A percentile compares a stretch with the other conserved stretches of the same genome.
Conservation (phyloP, 2,329 filamentous ascomycete species). For the Ceratocystis colombiana region DNA sequence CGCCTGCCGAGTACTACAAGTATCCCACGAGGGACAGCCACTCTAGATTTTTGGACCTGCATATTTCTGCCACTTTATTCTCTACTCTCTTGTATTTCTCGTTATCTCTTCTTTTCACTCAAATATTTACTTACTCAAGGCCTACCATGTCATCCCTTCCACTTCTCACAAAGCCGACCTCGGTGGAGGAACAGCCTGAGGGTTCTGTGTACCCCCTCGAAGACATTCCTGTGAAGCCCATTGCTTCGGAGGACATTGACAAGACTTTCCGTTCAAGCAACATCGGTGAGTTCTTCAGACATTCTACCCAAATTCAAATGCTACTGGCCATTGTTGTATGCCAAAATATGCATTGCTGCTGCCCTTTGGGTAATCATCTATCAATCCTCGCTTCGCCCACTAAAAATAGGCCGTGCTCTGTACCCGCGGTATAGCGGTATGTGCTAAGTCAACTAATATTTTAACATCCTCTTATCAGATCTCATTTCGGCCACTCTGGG, state of each 20-base stretch:
- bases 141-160: constrained; percentile 1
- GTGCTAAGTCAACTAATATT: background rate
- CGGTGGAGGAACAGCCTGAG: constrained; percentile 21
- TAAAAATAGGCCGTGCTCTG: background rate
- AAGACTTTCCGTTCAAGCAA: constrained; percentile 50
- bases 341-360: background rate
- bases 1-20: constrained; percentile 11
- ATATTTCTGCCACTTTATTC: background rate
- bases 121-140: background rate
- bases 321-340: background rate
- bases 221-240: constrained; percentile 39
- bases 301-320: background rate
- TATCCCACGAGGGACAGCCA: background rate
- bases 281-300: constrained; percentile 40
- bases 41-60: background rate
- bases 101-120: background rate
- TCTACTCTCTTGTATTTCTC: background rate
- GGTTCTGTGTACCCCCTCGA: constrained; percentile 46
- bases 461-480: constrained; percentile 36
- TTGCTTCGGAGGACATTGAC: constrained; percentile 49
- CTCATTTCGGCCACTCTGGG: constrained; percentile 51
- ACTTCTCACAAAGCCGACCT: constrained; percentile 22
- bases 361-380: background rate
- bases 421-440: background rate
- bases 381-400: background rate